Base-by-base conservation (phyloP, 176 grass and related monocot species). In the Avena eriantha region DNA sequence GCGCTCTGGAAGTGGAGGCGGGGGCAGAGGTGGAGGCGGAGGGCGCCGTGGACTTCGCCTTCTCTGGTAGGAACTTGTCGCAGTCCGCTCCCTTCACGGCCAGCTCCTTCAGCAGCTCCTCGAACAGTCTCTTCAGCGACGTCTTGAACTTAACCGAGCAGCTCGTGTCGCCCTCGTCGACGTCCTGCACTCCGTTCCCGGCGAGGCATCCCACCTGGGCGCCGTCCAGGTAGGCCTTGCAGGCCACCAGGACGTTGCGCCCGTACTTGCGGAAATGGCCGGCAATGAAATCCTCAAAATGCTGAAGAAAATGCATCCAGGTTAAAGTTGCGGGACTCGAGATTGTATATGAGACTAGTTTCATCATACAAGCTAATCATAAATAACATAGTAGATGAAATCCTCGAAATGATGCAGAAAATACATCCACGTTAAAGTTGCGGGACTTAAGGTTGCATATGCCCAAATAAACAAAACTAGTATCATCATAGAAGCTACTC, bases 201-300 rank as follows among this genome's bases (percentile, higher is more conserved):
- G 77, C 84, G 5, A 94, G 88, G 72, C 93, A 95, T 66, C 95
- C 95, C 51, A 98, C 95, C 71, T 95, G 95, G 10, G 91, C 93
- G 58, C 95, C 95, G 0, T 95, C 91, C 71, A 98, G 87, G 43
- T 98, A 98, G 47, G 95, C 93, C 41, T 56, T 80, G 85, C 91
- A 98, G 78, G 93, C 95, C 7, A 91, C 77, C 16, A 98, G 95
- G 80, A 98, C 95, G 24, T 13, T 85, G 60, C 50, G 46, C 8
- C 92, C 95, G 46, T 87, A 83, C 45, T 85, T 91, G 45, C 95
- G 72, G 80, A 95, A 95, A 87, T 98, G 95, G 10, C 93, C 91
- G 10, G 82, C 77, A 53, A 92, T 69, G 76, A 98, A 93, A 78
- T 92, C 87, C 83, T 93, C 95, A 14, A 98, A 98, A 88, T 95